Conservation (phyloP, 805 yeast genomes). For the Lipomyces spencermartinsiae region DNA sequence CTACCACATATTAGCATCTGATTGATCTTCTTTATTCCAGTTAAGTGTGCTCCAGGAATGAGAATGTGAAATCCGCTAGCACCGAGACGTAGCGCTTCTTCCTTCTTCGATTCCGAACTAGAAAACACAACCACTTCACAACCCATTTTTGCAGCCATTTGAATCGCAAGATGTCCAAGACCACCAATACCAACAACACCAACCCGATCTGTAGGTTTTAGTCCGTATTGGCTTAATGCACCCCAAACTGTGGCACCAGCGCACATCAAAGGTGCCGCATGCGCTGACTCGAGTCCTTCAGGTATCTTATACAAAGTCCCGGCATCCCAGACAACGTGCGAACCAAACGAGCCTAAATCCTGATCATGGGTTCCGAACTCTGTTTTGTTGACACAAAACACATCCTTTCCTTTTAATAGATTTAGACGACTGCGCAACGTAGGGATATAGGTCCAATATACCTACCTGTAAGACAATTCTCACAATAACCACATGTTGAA, state of each 20-base stretch:
- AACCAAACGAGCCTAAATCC: conserved; percentile 11
- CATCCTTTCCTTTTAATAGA: neutral
- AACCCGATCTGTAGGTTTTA: conserved; percentile 45
- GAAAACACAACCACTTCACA: conserved; percentile 66
- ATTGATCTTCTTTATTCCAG: conserved; percentile 4
- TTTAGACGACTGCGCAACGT: too few species aligned
- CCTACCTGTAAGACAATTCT: conserved; percentile 10
- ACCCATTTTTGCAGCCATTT: conserved; percentile 65
- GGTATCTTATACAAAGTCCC: conserved; percentile 65
- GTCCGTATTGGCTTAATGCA: conserved; percentile 55
- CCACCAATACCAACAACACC: conserved; percentile 66
- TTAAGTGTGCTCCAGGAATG: conserved; percentile 45
- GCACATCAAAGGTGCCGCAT: conserved; percentile 69
- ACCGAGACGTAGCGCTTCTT: conserved; percentile 58
- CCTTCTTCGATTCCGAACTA: conserved; percentile 57
- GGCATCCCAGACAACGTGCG: conserved; percentile 61
- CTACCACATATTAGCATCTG: neutral
- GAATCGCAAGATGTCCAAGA: conserved; percentile 61
- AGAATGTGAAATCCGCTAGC: conserved; percentile 64
- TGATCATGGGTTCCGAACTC: conserved; percentile 3
- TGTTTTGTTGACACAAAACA: neutral
- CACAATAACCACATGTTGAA: conserved; percentile 7
- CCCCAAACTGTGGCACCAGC: conserved; percentile 71
- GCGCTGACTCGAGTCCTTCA: conserved; percentile 52
- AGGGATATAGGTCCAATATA: too few species aligned